These are phyloP conservation scores for Aspergillus fumigatus DNA, from an alignment of 2,329 filamentous ascomycete species.

Conservation along the genomic window DNA sequence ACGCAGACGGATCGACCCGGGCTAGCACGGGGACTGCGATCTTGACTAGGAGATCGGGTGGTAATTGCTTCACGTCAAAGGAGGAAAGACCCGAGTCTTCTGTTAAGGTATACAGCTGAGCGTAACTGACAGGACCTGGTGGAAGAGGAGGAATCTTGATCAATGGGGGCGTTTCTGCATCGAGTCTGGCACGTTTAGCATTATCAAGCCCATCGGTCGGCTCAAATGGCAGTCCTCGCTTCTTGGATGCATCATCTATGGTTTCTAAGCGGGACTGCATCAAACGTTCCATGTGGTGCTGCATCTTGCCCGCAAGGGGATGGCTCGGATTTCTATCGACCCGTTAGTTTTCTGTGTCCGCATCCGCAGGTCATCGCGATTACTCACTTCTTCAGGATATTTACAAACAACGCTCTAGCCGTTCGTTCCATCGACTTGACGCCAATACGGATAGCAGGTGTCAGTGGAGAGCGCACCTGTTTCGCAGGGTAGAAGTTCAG, in stretches of 20 bases:
- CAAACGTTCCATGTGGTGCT: slow-evolving; percentile 79
- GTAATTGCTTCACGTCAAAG: slow-evolving; percentile 80
- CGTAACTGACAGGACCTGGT: slow-evolving; percentile 70
- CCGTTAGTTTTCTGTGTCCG: slow-evolving; percentile 16
- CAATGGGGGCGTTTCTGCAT: slow-evolving; percentile 45
- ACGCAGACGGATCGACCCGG: slow-evolving; percentile 62
- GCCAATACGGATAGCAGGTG: slow-evolving; percentile 72
- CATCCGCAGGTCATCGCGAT: not conserved
- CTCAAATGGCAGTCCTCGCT: slow-evolving; percentile 68
- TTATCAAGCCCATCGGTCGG: slow-evolving; percentile 67
- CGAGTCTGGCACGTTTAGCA: slow-evolving; percentile 75
- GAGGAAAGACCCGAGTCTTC: slow-evolving; percentile 66
- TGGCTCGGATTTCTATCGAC: slow-evolving; percentile 69
- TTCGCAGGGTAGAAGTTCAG: slow-evolving; percentile 90
- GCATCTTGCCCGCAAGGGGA: slow-evolving; percentile 69
- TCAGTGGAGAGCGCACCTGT: slow-evolving; percentile 71
- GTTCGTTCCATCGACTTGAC: slow-evolving; percentile 95
- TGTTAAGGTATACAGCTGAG: slow-evolving; percentile 83
- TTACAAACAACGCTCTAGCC: slow-evolving; percentile 74
- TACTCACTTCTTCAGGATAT: slow-evolving; percentile 70
- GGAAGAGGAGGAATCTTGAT: slow-evolving; percentile 65
- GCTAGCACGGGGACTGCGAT: slow-evolving; percentile 77
- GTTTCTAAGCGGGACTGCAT: slow-evolving; percentile 73
- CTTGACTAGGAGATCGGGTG: slow-evolving; percentile 68
- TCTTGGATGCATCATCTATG: slow-evolving; percentile 71